Evolutionary conservation across 2,329 filamentous ascomycete genomes (phyloP).

Genomic region (Lojkania enalia): DNA sequence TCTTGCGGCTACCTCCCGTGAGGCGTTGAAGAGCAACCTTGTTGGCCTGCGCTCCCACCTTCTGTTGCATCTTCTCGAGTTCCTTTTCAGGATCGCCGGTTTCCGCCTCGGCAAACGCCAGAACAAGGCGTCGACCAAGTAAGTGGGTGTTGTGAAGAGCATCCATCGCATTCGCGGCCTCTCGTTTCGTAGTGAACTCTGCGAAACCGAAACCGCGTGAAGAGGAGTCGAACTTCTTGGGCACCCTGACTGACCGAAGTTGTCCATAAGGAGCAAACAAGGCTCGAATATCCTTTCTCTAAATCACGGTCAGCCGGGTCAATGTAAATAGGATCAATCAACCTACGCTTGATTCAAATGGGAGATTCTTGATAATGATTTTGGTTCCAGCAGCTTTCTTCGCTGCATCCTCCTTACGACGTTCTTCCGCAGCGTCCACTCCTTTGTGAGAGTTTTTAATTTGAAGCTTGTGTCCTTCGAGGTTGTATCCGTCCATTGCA

Average conservation of each 20-base stretch:
- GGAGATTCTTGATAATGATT: slow-evolving; percentile 97
- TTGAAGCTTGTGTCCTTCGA: slow-evolving; percentile 85
- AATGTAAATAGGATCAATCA: slow-evolving; percentile 3
- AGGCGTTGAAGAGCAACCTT: slow-evolving; percentile 89
- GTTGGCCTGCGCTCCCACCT: slow-evolving; percentile 86
- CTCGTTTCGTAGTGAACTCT: slow-evolving; percentile 87
- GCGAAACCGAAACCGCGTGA: slow-evolving; percentile 96
- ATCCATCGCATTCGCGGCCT: slow-evolving; percentile 88
- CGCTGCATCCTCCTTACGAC: slow-evolving; percentile 76
- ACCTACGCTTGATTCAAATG: slow-evolving; percentile 72
- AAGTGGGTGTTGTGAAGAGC: slow-evolving; percentile 92
- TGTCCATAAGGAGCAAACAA: slow-evolving; percentile 90
- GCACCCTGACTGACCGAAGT: slow-evolving; percentile 87
- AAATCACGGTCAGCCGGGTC: slow-evolving; percentile 17
- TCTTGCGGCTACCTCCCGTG: slow-evolving; percentile 79
- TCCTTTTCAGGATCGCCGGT: slow-evolving; percentile 91
- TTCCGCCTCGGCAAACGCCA: slow-evolving; percentile 90
- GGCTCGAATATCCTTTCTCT: slow-evolving; percentile 84
- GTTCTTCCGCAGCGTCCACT: slow-evolving; percentile 83
- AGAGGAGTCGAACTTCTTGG: slow-evolving; percentile 88
- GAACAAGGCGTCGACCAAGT: slow-evolving; percentile 82
- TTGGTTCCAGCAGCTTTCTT: slow-evolving; percentile 86
- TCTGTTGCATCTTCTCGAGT: slow-evolving; percentile 95
- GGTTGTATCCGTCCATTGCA: slow-evolving; percentile 83
- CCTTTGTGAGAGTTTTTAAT: slow-evolving; percentile 88